These are phyloP conservation scores for Penicillium griseofulvum DNA, from an alignment of 2,329 filamentous ascomycete species.

Conservation along the genomic window DNA sequence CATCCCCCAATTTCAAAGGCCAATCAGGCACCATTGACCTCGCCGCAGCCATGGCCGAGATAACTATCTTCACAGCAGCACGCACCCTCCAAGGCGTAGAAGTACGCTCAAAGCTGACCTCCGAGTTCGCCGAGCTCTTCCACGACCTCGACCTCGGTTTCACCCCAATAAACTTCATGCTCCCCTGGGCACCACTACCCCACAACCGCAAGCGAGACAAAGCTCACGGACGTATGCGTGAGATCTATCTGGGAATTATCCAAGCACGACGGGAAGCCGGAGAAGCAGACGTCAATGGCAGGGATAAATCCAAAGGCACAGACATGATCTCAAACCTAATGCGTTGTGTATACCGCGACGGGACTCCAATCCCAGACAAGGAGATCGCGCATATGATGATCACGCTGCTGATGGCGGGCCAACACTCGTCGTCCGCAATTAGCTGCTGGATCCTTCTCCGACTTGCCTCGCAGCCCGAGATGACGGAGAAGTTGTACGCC, in stretches of 20 bases:
- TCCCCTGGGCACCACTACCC: slow-evolving; percentile 75
- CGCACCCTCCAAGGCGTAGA: slow-evolving; percentile 73
- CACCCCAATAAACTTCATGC: slow-evolving; percentile 75
- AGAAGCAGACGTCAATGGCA: not conserved
- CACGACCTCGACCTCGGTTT: slow-evolving; percentile 81
- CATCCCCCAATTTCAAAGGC: slow-evolving; percentile 58
- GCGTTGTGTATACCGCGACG: slow-evolving; percentile 73
- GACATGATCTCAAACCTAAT: slow-evolving; percentile 81
- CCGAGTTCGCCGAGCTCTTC: slow-evolving; percentile 70
- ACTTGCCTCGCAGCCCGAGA: slow-evolving; percentile 66
- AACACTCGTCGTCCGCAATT: slow-evolving; percentile 77
- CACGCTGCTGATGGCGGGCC: slow-evolving; percentile 77
- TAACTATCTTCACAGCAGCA: slow-evolving; percentile 79
- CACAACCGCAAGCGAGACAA: slow-evolving; percentile 70
- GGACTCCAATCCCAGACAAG: slow-evolving; percentile 64
- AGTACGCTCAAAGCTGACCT: slow-evolving; percentile 68
- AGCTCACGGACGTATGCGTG: slow-evolving; percentile 68
- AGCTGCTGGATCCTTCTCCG: slow-evolving; percentile 74
- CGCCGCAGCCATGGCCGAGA: slow-evolving; percentile 66
- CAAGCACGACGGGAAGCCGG: slow-evolving; percentile 54
- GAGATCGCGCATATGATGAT: slow-evolving; percentile 87
- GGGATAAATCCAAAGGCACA: slow-evolving; percentile 46
- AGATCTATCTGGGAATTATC: slow-evolving; percentile 71
- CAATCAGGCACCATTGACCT: slow-evolving; percentile 63
- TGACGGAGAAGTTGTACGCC: slow-evolving; percentile 67